phyloP scores from a whole-genome alignment of 2,329 filamentous ascomycete genomes.

The Sporothrix dimorphospora region DNA sequence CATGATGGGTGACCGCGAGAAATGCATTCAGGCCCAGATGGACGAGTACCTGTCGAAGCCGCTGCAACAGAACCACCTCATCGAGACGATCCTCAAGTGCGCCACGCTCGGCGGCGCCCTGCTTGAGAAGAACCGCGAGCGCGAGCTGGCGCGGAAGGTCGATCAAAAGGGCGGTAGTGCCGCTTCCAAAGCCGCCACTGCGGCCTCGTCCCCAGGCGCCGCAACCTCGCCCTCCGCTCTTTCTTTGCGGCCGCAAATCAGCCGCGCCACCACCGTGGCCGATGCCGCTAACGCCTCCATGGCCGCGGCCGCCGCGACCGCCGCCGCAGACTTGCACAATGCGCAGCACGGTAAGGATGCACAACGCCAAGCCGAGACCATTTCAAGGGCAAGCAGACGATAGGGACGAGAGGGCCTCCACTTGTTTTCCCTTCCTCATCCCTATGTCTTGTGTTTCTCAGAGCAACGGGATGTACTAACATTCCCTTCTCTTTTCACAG shows the following conservation, averaged over 20 bases:
- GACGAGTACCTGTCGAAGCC: constrained; percentile 94
- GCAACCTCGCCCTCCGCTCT: background rate
- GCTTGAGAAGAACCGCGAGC: constrained; percentile 73
- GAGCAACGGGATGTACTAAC: constrained; percentile 1
- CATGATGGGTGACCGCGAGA: constrained; percentile 97
- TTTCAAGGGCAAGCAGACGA: constrained; percentile 48
- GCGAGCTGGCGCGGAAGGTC: constrained; percentile 51
- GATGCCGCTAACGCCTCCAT: constrained; percentile 26
- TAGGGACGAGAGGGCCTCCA: constrained; percentile 11
- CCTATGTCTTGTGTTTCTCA: background rate
- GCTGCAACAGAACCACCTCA: constrained; percentile 38
- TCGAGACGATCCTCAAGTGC: constrained; percentile 76
- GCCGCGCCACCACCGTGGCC: constrained; percentile 27
- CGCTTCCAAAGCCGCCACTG: constrained; percentile 27
- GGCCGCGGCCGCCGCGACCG: constrained; percentile 8
- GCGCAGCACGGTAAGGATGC: constrained; percentile 49
- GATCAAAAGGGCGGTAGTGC: constrained; percentile 38
- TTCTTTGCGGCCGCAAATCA: constrained; percentile 23
- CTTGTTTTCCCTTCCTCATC: constrained; percentile 10
- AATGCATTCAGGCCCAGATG: constrained; percentile 98
- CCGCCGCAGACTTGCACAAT: background rate
- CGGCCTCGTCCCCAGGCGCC: background rate
- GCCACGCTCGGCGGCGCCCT: constrained; percentile 86
- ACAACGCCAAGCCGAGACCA: constrained; percentile 58
- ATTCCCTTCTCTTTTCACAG: constrained; percentile 5